These are phyloP conservation scores for Friedmanniomyces endolithicus DNA, from an alignment of 495 filamentous ascomycete genomes.

Conservation along the genomic window DNA sequence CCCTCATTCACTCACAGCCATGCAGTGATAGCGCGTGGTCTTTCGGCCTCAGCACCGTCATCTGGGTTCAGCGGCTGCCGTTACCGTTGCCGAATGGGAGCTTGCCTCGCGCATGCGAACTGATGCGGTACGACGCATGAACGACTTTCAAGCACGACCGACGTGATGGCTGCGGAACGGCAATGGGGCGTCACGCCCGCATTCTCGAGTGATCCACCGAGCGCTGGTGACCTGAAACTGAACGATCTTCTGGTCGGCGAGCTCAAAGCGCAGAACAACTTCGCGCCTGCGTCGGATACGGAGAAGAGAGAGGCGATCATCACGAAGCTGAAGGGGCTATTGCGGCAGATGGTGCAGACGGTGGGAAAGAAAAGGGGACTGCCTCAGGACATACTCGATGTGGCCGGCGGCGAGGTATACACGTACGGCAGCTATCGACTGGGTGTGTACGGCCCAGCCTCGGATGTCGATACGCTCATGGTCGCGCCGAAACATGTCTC, in stretches of 20 bases:
- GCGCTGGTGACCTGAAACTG: slow-evolving; percentile 55
- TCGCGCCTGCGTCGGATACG: slow-evolving; percentile 66
- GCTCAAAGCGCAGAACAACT: slow-evolving; percentile 77
- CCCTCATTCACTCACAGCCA: background rate
- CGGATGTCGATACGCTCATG: slow-evolving; percentile 94
- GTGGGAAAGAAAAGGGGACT: slow-evolving; percentile 67
- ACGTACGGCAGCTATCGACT: slow-evolving; percentile 90
- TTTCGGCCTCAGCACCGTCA: background rate
- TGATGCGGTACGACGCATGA: background rate
- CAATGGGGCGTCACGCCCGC: slow-evolving; percentile 78
- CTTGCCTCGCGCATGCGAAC: background rate
- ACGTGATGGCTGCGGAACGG: slow-evolving; percentile 20
- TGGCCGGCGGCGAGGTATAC: slow-evolving; percentile 79
- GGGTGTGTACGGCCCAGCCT: slow-evolving; percentile 90
- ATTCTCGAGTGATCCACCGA: slow-evolving; percentile 65
- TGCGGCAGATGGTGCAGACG: slow-evolving; percentile 69
- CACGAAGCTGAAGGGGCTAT: slow-evolving; percentile 51
- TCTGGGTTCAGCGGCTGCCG: background rate
- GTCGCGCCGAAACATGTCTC: slow-evolving; percentile 78
- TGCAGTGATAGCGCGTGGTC: background rate
- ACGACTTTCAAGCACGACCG: background rate
- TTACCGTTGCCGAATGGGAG: background rate
- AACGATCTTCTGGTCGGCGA: slow-evolving; percentile 71
- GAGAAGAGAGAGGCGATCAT: slow-evolving; percentile 49
- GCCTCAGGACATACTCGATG: slow-evolving; percentile 60